Evolutionary conservation across 345 rosid genomes (phyloP), one percentile per base, ranked within the genome.

Genomic region (Eucalyptus melliodora): DNA sequence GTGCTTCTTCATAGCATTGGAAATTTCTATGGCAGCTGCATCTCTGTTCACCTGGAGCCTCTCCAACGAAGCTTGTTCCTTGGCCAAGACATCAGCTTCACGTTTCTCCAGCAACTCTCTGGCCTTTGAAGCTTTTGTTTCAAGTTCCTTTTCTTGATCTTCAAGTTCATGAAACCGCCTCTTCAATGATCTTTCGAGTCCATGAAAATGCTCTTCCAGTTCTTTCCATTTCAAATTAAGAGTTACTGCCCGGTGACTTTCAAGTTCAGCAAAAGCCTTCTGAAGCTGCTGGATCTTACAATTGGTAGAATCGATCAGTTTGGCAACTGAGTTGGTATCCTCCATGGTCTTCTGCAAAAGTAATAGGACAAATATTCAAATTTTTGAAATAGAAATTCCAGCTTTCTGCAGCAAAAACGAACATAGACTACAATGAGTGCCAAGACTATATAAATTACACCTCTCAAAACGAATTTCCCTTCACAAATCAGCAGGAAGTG

Each of bases 231-330:
- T 98, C 91, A 98, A 86, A 92, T 98, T 96, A 87, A 98, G 97
- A 16, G 99, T 94, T 86, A 98, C 92, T 6, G 99, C 99, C 87
- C 97, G 95, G 87, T 97, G 96, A 88, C 97, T 96, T 92, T 98
- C 99, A 89, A 98, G 99, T 93, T 98, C 99, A 92, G 99, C 97
- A 94, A 98, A 98, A 24, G 99, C 99, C 93, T 93, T 97, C 96
- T 98, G 99, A 94, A 98, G 99, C 93, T 98, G 99, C 88, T 95
- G 97, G 91, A 98, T 98, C 96, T 96, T 98, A 49, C 97, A 96
- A 55, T 95, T 91, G 23, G 99, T 95, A 19, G 99, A 96, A 91
- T 94, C 99, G 86, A 98, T 96, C 50, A 98, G 97, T 40, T 92
- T 93, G 80, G 95, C 96, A 92, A 95, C 98, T 51, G 97, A 95